A percentile compares a stretch with the other conserved stretches of the same genome.
Evolutionary conservation across 495 filamentous ascomycete species (phyloP).

Genomic region (Neurospora sp.): DNA sequence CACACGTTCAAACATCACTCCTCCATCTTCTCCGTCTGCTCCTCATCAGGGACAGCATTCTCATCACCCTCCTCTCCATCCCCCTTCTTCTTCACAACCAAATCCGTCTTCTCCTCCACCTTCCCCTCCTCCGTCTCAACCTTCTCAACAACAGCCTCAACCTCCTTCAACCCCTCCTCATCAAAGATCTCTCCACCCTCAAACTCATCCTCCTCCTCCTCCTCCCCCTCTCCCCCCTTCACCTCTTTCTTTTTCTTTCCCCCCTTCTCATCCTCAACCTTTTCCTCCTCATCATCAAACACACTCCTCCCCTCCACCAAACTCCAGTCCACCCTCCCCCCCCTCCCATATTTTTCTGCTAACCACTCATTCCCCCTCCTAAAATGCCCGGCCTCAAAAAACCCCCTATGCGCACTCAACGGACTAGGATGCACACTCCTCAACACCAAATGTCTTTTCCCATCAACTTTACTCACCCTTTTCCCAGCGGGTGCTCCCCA

Average conservation of each 20-base stretch:
- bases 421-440: constrained; percentile 87
- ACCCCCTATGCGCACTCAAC: constrained; percentile 67
- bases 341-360: constrained; percentile 58
- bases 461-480: constrained; percentile 60
- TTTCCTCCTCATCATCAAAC: background rate
- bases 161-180: constrained; percentile 10
- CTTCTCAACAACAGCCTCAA: constrained; percentile 5
- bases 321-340: constrained; percentile 79
- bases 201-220: constrained; percentile 7
- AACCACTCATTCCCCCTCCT: constrained; percentile 86
- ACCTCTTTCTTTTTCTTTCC: background rate
- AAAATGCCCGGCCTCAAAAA: constrained; percentile 83
- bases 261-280: constrained; percentile 5
- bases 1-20: background rate
- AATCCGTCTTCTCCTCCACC: constrained; percentile 1
- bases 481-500: constrained; percentile 79
- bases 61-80: background rate
- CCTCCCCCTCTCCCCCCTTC: background rate
- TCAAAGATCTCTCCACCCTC: constrained; percentile 10
- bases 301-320: constrained; percentile 26
- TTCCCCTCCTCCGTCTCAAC: background rate
- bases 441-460: constrained; percentile 63
- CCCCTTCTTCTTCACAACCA: background rate
- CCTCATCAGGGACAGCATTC: background rate
- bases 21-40: background rate